Percentiles rank a stretch among this genome's conserved stretches.
These are phyloP conservation scores for Triticum timopheevii DNA, from an alignment of 176 grass and related monocot genomes.

Conservation along the genomic window DNA sequence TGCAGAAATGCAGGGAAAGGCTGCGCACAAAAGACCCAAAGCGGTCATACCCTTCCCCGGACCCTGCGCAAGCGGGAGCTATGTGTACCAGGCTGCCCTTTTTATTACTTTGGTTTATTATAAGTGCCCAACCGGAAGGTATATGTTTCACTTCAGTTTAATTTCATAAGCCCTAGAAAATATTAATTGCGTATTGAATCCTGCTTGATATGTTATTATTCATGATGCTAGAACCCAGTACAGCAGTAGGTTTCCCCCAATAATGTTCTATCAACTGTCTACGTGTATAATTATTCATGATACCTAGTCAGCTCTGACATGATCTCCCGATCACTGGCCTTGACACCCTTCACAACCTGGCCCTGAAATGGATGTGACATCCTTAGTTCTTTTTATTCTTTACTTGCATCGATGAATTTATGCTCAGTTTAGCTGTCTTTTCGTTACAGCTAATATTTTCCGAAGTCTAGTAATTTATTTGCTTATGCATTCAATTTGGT, in stretches of 20 bases:
- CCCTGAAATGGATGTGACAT: not conserved
- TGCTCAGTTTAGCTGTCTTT: not conserved
- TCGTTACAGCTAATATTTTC: not conserved
- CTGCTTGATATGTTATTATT: not conserved
- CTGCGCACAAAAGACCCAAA: too few relatives aligned
- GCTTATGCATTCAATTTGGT: conserved; percentile 23
- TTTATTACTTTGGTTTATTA: not conserved
- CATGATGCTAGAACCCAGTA: not conserved
- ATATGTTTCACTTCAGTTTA: not conserved
- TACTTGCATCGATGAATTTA: conserved; percentile 1
- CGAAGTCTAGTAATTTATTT: not conserved
- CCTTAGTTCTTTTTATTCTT: not conserved
- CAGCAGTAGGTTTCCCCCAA: not conserved
- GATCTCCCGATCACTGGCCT: not conserved
- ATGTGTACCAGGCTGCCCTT: too few relatives aligned
- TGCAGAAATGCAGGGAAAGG: too few relatives aligned
- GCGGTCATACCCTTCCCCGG: too few relatives aligned
- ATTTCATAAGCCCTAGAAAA: conserved; percentile 13
- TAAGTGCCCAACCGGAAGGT: not conserved
- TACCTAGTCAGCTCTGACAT: not conserved
- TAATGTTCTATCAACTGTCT: not conserved
- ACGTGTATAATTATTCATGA: not conserved
- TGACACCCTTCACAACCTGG: conserved; percentile 2
- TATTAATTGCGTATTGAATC: not conserved
- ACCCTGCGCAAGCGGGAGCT: too few relatives aligned